Percentiles rank a stretch among this genome's conserved stretches.
Evolutionary conservation across 768 basidiomycete genomes (phyloP).

Genomic region (Boletus insuetus): DNA sequence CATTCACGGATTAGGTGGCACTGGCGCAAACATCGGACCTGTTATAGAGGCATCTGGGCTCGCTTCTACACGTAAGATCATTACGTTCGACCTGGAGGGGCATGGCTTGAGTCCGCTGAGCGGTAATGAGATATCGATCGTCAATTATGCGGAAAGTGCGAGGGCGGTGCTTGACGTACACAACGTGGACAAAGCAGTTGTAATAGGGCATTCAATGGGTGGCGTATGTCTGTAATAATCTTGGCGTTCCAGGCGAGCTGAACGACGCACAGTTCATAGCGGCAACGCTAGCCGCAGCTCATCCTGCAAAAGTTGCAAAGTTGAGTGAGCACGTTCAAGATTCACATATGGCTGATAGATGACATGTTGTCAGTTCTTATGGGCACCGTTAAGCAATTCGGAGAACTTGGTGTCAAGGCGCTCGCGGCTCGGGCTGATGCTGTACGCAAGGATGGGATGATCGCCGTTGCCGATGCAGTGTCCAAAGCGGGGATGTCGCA

Average conservation of each 20-base stretch:
- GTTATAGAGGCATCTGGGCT: constrained; percentile 9
- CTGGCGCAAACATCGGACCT: constrained; percentile 5
- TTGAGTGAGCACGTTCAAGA: neutral
- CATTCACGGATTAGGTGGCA: constrained; percentile 4
- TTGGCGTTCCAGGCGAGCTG: neutral
- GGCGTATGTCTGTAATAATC: neutral
- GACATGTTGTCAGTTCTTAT: neutral
- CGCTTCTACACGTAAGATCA: constrained; percentile 7
- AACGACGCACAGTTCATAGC: neutral
- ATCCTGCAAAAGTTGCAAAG: constrained; percentile 2
- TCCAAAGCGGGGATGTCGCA: constrained; percentile 2
- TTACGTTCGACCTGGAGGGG: constrained; percentile 14
- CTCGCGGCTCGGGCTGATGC: neutral
- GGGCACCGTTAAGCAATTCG: neutral
- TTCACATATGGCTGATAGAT: neutral
- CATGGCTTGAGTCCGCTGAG: constrained; percentile 10
- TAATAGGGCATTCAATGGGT: constrained; percentile 7
- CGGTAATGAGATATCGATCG: constrained; percentile 13
- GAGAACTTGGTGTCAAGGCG: neutral
- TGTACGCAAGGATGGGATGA: constrained; percentile 6
- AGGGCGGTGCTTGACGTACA: constrained; percentile 13
- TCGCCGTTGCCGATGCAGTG: neutral
- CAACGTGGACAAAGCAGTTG: neutral
- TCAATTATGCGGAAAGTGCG: constrained; percentile 9
- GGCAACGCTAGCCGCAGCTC: neutral